Percentiles rank a stretch among this genome's conserved stretches.
These are phyloP conservation scores for Ogataea pilisensis DNA, from an alignment of 805 yeast species.

Conservation along the genomic window DNA sequence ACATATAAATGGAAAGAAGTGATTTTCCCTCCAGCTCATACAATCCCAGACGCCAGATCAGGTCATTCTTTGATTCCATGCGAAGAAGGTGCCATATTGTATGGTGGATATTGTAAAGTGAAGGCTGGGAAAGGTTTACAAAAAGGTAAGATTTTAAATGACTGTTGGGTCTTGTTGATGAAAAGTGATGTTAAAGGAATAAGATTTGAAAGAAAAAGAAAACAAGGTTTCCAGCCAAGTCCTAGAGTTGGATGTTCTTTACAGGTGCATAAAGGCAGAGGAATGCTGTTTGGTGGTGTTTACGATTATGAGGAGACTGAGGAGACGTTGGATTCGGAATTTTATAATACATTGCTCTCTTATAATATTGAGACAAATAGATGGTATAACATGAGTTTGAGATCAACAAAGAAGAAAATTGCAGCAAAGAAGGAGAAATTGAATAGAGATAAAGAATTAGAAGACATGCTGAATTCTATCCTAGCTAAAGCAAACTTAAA, in stretches of 20 bases:
- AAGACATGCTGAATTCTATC: slow-evolving; percentile 71
- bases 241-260: slow-evolving; percentile 94
- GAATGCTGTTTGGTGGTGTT: slow-evolving; percentile 92
- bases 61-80: slow-evolving; percentile 85
- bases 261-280: slow-evolving; percentile 87
- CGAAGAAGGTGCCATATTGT: slow-evolving; percentile 76
- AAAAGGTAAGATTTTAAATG: slow-evolving; percentile 85
- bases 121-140: slow-evolving; percentile 85
- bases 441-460: slow-evolving; percentile 73
- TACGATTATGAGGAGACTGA: slow-evolving; percentile 94
- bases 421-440: slow-evolving; percentile 39
- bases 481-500: slow-evolving; percentile 68
- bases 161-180: slow-evolving; percentile 86
- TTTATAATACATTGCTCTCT: slow-evolving; percentile 74
- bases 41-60: slow-evolving; percentile 85
- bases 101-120: slow-evolving; percentile 94
- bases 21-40: slow-evolving; percentile 77
- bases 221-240: slow-evolving; percentile 86
- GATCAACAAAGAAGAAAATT: slow-evolving; percentile 55
- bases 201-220: slow-evolving; percentile 86
- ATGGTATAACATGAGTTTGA: slow-evolving; percentile 73
- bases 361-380: slow-evolving; percentile 83
- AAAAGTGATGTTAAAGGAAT: slow-evolving; percentile 71
- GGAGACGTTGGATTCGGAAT: slow-evolving; percentile 79
- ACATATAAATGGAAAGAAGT: slow-evolving; percentile 89